Percentiles rank a stretch among this genome's conserved stretches.
phyloP scores from a whole-genome alignment of 2,329 filamentous ascomycete genomes.

The Chaetomium globosum region DNA sequence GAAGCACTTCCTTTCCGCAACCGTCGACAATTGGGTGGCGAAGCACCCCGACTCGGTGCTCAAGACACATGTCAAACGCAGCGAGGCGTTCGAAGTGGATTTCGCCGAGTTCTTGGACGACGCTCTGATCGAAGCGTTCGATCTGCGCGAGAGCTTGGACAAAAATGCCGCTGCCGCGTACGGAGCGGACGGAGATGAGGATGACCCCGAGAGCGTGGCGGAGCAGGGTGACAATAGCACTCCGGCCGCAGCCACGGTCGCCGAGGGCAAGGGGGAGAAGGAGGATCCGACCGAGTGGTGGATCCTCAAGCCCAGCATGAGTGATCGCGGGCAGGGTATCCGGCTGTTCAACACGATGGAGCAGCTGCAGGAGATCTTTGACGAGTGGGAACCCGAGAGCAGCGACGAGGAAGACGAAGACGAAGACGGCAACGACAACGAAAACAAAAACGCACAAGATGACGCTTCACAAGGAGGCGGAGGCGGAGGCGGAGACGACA shows the following conservation, averaged over 20 bases:
- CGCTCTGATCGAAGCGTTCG: constrained; percentile 85
- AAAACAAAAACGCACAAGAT: constrained; percentile 40
- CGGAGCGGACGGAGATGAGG: constrained; percentile 28
- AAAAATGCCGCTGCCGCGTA: constrained; percentile 58
- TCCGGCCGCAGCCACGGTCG: background rate
- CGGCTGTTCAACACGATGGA: constrained; percentile 82
- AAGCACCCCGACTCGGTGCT: constrained; percentile 78
- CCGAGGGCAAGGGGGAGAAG: background rate
- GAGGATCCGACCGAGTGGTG: constrained; percentile 71
- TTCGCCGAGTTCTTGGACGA: constrained; percentile 97
- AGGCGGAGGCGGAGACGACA: constrained; percentile 47
- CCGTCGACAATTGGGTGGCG: constrained; percentile 79
- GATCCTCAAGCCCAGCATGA: constrained; percentile 98
- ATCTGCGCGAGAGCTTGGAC: constrained; percentile 76
- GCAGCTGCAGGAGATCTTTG: constrained; percentile 84
- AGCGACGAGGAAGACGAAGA: constrained; percentile 69
- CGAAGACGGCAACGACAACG: constrained; percentile 49
- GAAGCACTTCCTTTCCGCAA: constrained; percentile 89
- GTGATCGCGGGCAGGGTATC: constrained; percentile 91
- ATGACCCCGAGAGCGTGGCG: constrained; percentile 29
- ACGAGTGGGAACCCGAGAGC: constrained; percentile 77
- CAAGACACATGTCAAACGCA: constrained; percentile 70
- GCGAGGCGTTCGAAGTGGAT: constrained; percentile 89
- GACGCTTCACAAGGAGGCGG: constrained; percentile 37
- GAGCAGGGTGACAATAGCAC: constrained; percentile 15